phyloP scores from a whole-genome alignment of 2,329 filamentous ascomycete species.

The Berkeleyomyces rouxiae region DNA sequence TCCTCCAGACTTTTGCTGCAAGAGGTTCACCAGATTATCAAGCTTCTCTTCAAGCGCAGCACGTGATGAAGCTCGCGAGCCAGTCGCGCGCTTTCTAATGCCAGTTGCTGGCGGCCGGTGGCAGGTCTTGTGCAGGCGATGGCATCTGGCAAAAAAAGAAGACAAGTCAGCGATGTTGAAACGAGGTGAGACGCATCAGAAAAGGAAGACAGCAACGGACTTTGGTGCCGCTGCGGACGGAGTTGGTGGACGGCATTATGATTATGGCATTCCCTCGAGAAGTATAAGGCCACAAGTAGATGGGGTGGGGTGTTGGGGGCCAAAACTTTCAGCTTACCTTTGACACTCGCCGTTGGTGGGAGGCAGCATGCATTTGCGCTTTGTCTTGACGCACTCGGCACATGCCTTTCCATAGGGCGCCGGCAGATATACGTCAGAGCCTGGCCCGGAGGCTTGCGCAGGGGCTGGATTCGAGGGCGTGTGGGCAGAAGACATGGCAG shows the following conservation, averaged over 20 bases:
- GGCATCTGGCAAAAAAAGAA: constrained; percentile 18
- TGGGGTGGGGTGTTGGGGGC: no score
- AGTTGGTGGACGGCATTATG: not conserved
- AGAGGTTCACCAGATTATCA: constrained; percentile 19
- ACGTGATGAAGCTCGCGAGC: constrained; percentile 4
- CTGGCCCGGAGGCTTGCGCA: not conserved
- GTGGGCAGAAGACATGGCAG: not conserved
- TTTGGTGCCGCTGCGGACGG: not conserved
- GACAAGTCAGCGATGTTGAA: not conserved
- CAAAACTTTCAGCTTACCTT: constrained; percentile 17
- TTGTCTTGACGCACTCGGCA: constrained; percentile 26
- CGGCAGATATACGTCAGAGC: constrained; percentile 13
- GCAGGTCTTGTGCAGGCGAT: constrained; percentile 26
- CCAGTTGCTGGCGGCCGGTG: constrained; percentile 15
- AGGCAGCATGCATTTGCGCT: constrained; percentile 28
- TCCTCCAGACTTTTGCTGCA: constrained; percentile 15
- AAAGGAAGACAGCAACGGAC: not conserved
- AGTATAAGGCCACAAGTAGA: not conserved
- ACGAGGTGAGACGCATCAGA: not conserved
- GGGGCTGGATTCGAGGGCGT: not conserved
- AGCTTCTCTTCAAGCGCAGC: constrained; percentile 18
- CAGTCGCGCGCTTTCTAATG: constrained; percentile 7
- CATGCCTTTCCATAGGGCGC: constrained; percentile 28
- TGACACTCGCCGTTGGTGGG: constrained; percentile 20
- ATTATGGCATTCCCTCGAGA: not conserved